Percentiles rank a stretch among this genome's conserved stretches.
These are phyloP conservation scores for Acanthamoeba lenticulata DNA, from an alignment of 208 protist genomes.

Conservation along the genomic window DNA sequence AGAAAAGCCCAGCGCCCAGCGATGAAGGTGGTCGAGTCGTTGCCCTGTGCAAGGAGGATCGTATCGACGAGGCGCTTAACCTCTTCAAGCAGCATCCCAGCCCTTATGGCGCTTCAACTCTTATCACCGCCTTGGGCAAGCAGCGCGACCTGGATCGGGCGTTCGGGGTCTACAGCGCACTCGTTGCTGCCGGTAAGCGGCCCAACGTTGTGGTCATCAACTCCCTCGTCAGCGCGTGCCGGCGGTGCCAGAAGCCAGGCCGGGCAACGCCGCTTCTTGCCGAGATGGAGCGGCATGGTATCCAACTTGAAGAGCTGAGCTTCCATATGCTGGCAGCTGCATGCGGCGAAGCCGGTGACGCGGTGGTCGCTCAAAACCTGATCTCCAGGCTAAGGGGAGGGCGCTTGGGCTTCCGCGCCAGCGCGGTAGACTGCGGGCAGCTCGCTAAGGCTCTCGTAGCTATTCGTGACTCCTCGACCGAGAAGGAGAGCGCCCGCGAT, in stretches of 20 bases:
- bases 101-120: not conserved
- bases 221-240: not conserved
- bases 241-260: not conserved
- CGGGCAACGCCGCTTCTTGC: not conserved
- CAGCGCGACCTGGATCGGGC: not conserved
- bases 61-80: not conserved
- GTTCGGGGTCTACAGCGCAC: not conserved
- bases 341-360: not conserved
- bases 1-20: no score
- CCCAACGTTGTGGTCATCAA: not conserved
- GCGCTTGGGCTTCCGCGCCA: no score
- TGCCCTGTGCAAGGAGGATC: not conserved
- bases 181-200: not conserved
- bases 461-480: no score
- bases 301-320: not conserved
- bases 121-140: not conserved
- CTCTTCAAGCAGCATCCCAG: not conserved
- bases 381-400: not conserved
- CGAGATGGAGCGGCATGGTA: not conserved
- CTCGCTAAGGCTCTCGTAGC: constrained; percentile 13
- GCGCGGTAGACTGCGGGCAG: constrained; percentile 14
- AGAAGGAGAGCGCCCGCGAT: no score
- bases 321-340: not conserved
- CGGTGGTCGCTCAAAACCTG: not conserved
- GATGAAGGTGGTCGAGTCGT: no score